Conservation (phyloP, 2,329 filamentous ascomycete genomes). For the Paraconiothyrium brasiliense region DNA sequence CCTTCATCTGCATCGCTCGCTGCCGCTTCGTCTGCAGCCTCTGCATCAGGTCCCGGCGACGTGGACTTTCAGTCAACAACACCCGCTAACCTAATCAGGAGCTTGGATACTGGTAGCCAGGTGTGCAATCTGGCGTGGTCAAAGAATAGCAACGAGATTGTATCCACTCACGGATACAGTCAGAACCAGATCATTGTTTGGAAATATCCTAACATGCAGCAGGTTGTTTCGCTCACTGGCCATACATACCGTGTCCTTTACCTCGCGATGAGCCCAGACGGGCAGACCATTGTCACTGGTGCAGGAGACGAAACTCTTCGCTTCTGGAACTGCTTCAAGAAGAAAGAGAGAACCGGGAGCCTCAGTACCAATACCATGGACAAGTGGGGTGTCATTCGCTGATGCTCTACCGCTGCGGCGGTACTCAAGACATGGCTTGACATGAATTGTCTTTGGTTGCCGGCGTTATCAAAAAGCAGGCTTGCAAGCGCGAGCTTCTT, state of each 20-base stretch:
- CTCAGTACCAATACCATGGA: conserved; percentile 60
- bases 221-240: conserved; percentile 92
- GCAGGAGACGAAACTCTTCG: conserved; percentile 94
- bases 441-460: neutral
- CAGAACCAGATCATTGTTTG: conserved; percentile 99
- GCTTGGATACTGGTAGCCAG: conserved; percentile 95
- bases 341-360: conserved; percentile 74
- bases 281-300: conserved; percentile 91
- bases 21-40: conserved; percentile 47
- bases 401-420: conserved; percentile 1
- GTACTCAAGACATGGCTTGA: neutral
- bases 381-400: conserved; percentile 85
- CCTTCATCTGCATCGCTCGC: conserved; percentile 53
- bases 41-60: conserved; percentile 42
- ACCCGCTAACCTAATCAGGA: conserved; percentile 67
- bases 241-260: conserved; percentile 98
- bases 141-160: conserved; percentile 96
- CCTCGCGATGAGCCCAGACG: conserved; percentile 96
- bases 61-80: conserved; percentile 45
- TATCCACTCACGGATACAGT: conserved; percentile 95
- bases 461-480: neutral
- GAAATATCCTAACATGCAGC: conserved; percentile 99
- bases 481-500: neutral
- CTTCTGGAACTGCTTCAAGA: conserved; percentile 97
- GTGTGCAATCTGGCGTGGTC: conserved; percentile 99